Evolutionary conservation across 2,329 filamentous ascomycete species (phyloP), one percentile per base, ranked within the genome.

Genomic region (Trichophyton equinum): DNA sequence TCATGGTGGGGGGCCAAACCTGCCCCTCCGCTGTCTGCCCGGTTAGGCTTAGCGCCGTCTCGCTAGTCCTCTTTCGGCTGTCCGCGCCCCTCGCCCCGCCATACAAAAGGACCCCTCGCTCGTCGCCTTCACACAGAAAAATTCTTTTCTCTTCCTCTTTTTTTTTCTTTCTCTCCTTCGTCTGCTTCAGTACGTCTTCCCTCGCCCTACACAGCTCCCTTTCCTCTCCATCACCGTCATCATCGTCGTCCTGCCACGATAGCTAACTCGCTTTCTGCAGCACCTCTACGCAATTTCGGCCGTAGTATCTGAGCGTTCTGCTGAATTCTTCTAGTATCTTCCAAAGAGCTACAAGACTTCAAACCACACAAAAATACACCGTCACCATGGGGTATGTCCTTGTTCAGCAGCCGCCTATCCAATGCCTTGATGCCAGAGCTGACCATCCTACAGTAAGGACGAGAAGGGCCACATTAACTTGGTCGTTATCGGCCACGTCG

Each of bases 401-500:
- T 57, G 63, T 15, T 15, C 27, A 7, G 27, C 27, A 30, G 1
- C 13, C 9, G n/a, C 9, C 49, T 47, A 61, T 60, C 22, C 27
- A 33, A 20, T 5, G n/a, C n/a, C 22, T 13, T 3, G 11, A 25
- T 30, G 9, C 18, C 9, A 47, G 18, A 22, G 18, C 49, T 53
- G 8, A 53, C 49, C 1, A 11, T 58, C 30, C 64, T 68, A 72
- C 75, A 92, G 91, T 89, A 97, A 90, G 84, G 86, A 96, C 75
- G 89, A 92, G 69, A 95, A 95, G 88, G 81, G 79, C 81, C 92
- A 97, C 81, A 90, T 97, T 81, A 91, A 91, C 88, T 88, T 96
- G 80, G 91, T 96, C 82, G 91, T 96, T 80, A 95, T 95, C 85
- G 91, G 91, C 85, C 92, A 96, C 87, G 91, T 96, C 89, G 91